These are phyloP conservation scores for Xylaria arbuscula DNA, from an alignment of 2,329 filamentous ascomycete genomes.

Conservation along the genomic window DNA sequence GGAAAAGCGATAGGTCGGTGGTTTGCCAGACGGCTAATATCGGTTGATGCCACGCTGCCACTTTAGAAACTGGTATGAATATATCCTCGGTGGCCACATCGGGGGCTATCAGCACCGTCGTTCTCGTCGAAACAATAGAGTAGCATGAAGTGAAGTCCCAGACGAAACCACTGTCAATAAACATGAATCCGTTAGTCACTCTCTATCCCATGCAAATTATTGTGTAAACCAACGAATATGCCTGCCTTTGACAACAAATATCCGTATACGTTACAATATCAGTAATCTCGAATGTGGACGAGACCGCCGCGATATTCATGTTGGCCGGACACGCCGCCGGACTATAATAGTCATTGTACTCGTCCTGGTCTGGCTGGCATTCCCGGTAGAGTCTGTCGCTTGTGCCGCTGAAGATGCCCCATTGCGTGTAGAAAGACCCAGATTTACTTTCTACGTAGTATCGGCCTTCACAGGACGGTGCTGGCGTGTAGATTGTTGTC, in stretches of 20 bases:
- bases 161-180: constrained; percentile 15
- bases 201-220: background rate
- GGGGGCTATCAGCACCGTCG: constrained; percentile 14
- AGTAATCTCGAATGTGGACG: background rate
- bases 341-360: constrained; percentile 15
- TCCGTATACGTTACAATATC: constrained; percentile 7
- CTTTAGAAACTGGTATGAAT: background rate
- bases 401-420: constrained; percentile 12
- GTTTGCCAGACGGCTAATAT: constrained; percentile 16
- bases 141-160: constrained; percentile 28
- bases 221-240: background rate
- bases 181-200: background rate
- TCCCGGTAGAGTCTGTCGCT: constrained; percentile 13
- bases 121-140: constrained; percentile 31
- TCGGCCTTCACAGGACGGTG: background rate
- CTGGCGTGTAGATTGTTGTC: constrained; percentile 30
- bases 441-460: constrained; percentile 10
- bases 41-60: constrained; percentile 12
- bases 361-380: constrained; percentile 17
- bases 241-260: constrained; percentile 30
- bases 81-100: background rate
- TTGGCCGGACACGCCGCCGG: constrained; percentile 19
- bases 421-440: background rate
- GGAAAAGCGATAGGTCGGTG: constrained; percentile 9
- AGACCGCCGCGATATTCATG: constrained; percentile 20